Percentiles rank a stretch among this genome's conserved stretches.
Conservation (phyloP, 805 yeast species). For the Kuraishia capsulata region DNA sequence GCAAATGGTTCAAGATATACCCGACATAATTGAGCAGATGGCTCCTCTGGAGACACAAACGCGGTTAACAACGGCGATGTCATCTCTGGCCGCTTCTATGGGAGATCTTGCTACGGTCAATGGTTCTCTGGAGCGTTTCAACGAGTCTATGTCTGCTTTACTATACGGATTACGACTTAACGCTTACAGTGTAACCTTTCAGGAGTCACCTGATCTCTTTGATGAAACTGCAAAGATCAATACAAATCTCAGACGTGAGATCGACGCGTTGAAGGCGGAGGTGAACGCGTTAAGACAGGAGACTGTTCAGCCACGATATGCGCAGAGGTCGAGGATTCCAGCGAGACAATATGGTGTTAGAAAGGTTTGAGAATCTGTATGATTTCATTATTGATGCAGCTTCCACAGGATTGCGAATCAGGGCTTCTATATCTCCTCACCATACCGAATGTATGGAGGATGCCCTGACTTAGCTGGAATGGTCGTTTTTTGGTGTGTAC, state of each 20-base stretch:
- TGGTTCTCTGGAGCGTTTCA: slow-evolving; percentile 52
- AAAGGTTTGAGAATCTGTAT: too few species aligned
- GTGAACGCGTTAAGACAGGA: background rate
- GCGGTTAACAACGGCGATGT: slow-evolving; percentile 20
- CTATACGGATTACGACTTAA: slow-evolving; percentile 75
- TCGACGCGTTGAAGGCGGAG: background rate
- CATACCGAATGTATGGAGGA: too few species aligned
- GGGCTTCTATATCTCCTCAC: too few species aligned
- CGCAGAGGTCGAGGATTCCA: background rate
- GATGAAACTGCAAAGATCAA: background rate
- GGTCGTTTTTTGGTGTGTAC: too few species aligned
- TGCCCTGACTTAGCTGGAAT: too few species aligned
- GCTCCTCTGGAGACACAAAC: background rate
- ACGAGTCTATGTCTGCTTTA: slow-evolving; percentile 71
- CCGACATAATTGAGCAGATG: too few species aligned
- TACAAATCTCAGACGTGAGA: background rate
- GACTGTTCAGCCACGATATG: background rate
- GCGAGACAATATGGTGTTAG: too few species aligned
- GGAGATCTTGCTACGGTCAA: slow-evolving; percentile 50
- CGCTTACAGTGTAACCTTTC: slow-evolving; percentile 81
- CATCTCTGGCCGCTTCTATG: slow-evolving; percentile 51
- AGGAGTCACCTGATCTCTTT: slow-evolving; percentile 14
- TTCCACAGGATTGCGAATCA: too few species aligned
- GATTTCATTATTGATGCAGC: too few species aligned
- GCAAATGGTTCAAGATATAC: too few species aligned